Evolutionary conservation across 2,329 filamentous ascomycete species (phyloP).

Genomic region (Nothomitra cinnamomea): DNA sequence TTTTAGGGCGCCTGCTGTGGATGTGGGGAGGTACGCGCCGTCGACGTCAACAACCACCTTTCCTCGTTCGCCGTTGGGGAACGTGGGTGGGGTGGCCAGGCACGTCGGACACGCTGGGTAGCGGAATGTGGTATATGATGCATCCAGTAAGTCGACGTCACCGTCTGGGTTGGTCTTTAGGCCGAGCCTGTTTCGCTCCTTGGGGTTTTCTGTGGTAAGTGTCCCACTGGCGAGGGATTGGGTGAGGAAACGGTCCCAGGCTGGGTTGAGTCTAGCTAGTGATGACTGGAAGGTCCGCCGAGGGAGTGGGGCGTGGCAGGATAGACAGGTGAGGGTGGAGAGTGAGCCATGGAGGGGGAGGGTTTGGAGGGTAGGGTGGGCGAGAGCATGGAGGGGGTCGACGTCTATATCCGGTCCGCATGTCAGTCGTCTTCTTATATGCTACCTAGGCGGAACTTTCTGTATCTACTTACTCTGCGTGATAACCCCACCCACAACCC

Average conservation of each 20-base stretch:
- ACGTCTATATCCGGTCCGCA: constrained; percentile 39
- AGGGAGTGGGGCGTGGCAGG: constrained; percentile 54
- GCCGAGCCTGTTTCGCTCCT: constrained; percentile 47
- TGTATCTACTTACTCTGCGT: constrained; percentile 48
- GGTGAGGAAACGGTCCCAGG: constrained; percentile 62
- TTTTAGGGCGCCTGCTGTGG: constrained; percentile 67
- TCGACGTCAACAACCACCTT: constrained; percentile 57
- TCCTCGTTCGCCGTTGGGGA: constrained; percentile 36
- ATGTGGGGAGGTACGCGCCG: constrained; percentile 54
- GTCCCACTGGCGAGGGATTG: constrained; percentile 59
- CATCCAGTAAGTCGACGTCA: constrained; percentile 76
- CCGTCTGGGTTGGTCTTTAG: constrained; percentile 84
- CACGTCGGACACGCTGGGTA: constrained; percentile 83
- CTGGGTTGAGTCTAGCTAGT: constrained; percentile 63
- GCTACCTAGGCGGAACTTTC: neutral
- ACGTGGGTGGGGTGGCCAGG: constrained; percentile 41
- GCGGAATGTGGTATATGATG: constrained; percentile 75
- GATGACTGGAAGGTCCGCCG: constrained; percentile 60
- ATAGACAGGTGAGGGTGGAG: constrained; percentile 62
- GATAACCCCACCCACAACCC: constrained; percentile 58
- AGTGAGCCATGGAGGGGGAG: constrained; percentile 87
- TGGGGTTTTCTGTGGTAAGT: constrained; percentile 58
- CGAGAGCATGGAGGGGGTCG: constrained; percentile 72
- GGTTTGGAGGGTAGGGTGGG: constrained; percentile 58
- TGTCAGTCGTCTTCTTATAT: neutral